Evolutionary conservation across 2,329 filamentous ascomycete genomes (phyloP), one percentile per base, ranked within the genome.

Genomic region (Karstenula rhodostoma): DNA sequence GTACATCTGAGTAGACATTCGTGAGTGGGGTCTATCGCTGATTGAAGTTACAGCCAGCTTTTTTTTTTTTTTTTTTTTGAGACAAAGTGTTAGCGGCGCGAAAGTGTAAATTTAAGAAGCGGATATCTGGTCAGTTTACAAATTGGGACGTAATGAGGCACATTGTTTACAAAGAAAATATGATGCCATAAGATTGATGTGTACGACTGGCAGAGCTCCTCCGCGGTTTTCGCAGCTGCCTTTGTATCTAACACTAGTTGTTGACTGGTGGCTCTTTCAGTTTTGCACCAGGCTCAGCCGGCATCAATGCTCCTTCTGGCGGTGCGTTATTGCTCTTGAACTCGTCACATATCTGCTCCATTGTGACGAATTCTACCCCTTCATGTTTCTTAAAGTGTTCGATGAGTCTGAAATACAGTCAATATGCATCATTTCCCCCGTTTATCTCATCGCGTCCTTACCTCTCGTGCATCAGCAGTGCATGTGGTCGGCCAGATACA

Each of bases 391-490:
- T 90, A 70, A 92, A 89, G 58, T 90, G 82, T 66, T 92, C 88
- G 61, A 92, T 91, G 35, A 90, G 83, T 56, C 82, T 80, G 29
- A 35, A 5, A 56, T 59, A 59, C 64, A 25, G 19, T 44, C 19
- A 44, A 12, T 22, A 32, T 4, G 12, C 15, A 10, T 47, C 48
- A 4, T 22, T 33, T 57, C 3, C 8, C 29, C 35, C 13, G 55
- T 12, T 12, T 54, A 44, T 29, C 9, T 1, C 17, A 22, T 15
- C 35, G n/a, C 69, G 76, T 66, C 13, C 75, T 4, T 54, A 86
- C 83, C 88, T 83, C 76, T 92, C 89, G 64, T 92, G 88, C 89
- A 92, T 91, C 7, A 91, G 78, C 27, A 93, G 68, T 0, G 87
- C 90, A 75, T 93, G 90, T 0, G 90, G 90, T 19, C 89, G 82